A percentile compares a stretch with the other conserved stretches of the same genome.
These are phyloP conservation scores for Graphilbum ipis-grandicollis DNA, from an alignment of 2,329 filamentous ascomycete species.

Conservation along the genomic window DNA sequence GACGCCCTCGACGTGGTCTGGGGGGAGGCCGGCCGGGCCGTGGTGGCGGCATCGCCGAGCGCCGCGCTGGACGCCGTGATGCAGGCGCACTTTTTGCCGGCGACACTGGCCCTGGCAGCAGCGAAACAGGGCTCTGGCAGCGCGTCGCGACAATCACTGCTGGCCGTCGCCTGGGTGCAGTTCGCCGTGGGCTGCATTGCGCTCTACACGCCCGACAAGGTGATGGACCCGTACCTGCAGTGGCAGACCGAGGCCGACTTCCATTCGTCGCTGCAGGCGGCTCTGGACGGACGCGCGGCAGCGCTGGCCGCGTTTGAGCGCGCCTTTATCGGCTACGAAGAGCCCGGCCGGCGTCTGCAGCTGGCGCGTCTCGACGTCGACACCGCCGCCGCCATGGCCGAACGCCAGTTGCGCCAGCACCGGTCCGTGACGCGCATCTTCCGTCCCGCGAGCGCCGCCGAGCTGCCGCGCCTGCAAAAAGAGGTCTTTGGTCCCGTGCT, in stretches of 20 bases:
- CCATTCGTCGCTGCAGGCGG: conserved; percentile 33
- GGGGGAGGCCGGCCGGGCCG: not conserved
- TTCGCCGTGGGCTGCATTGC: conserved; percentile 58
- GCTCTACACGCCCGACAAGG: conserved; percentile 71
- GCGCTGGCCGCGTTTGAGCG: conserved; percentile 49
- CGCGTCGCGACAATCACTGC: conserved; percentile 14
- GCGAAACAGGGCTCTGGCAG: conserved; percentile 9
- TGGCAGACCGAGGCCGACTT: conserved; percentile 48
- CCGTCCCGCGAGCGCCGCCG: conserved; percentile 4
- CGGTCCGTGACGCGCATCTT: conserved; percentile 1
- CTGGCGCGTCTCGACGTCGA: conserved; percentile 44
- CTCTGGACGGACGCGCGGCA: conserved; percentile 37
- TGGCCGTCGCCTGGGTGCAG: conserved; percentile 53
- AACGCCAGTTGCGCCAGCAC: not conserved
- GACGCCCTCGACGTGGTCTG: conserved; percentile 1
- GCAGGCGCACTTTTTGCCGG: conserved; percentile 25
- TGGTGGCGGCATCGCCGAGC: no score
- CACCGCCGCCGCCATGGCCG: not conserved
- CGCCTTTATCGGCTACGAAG: conserved; percentile 48
- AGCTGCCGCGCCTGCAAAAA: conserved; percentile 51
- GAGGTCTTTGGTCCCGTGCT: conserved; percentile 74
- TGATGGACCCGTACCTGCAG: conserved; percentile 63
- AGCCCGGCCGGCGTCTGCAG: conserved; percentile 44
- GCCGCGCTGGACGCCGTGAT: conserved; percentile 17
- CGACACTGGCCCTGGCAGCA: conserved; percentile 25